Evolutionary conservation across 805 yeast genomes (phyloP), one percentile per base, ranked within the genome.

Genomic region (Lipomyces chichibuensis): DNA sequence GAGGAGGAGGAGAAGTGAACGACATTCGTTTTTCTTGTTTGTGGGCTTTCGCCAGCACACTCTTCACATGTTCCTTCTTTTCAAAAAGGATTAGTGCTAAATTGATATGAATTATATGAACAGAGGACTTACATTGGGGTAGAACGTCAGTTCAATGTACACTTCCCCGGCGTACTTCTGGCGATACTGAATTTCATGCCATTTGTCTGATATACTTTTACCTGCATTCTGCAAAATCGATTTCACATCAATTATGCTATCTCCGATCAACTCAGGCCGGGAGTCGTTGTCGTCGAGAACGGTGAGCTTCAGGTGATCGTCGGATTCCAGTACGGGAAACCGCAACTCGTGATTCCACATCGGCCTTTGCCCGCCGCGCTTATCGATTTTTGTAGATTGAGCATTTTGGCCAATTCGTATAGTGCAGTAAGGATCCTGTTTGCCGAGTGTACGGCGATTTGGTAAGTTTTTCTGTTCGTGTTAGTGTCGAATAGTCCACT

Each of bases 361-460:
- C 0, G 99, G 99, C 3, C 91, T 89, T 76, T 95, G 99, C 1
- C 99, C 99, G 0, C 97, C 99, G 71, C 98, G 80, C 62, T 85
- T 84, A 66, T 90, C 87, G 0, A 91, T 84, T 46, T 87, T 87
- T 0, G 98, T 91, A 74, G 89, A 87, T 70, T 90, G 87, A 9
- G 96, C 94, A 73, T 85, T 85, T 67, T 91, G 91, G 35, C 93
- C 94, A 4, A 95, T 82, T 65, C 98, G 81, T 13, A 91, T 82
- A 5, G 94, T 86, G 67, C 92, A 89, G 78, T 91, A 93, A 1
- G 98, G 99, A 71, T 91, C 89, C 78, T 95, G 99, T 74, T 95
- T 95, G 74, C 96, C 98, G 61, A 94, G 81, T 69, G 89, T 91
- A 49, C 94, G 82, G 69, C 92, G 81, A 78, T 95, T 94, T 29